Percentiles rank a stretch among this genome's conserved stretches.
phyloP scores from a whole-genome alignment of 2,329 filamentous ascomycete species.

The Trichophyton rubrum region DNA sequence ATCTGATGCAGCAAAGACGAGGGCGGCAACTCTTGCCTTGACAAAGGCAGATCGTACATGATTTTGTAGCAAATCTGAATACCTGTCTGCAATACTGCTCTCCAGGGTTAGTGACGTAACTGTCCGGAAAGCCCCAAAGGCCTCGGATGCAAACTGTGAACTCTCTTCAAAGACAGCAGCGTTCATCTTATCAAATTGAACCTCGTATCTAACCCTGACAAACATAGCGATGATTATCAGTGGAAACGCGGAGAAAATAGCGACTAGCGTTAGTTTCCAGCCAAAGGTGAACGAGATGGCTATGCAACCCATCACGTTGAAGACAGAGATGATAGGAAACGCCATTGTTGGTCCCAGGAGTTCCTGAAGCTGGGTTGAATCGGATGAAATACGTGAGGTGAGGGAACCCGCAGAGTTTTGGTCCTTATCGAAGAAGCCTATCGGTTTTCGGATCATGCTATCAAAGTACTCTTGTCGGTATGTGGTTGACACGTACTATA shows the following conservation, averaged over 20 bases:
- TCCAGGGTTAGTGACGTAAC: constrained; percentile 60
- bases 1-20: constrained; percentile 58
- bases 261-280: constrained; percentile 64
- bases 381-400: constrained; percentile 36
- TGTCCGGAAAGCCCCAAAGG: constrained; percentile 61
- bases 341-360: constrained; percentile 36
- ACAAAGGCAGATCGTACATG: constrained; percentile 50
- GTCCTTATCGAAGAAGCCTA: constrained; percentile 33
- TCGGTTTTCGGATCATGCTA: constrained; percentile 32
- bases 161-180: constrained; percentile 56
- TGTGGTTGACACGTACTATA: constrained; percentile 22
- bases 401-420: constrained; percentile 39
- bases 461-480: constrained; percentile 38
- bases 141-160: constrained; percentile 62
- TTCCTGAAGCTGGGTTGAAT: constrained; percentile 40
- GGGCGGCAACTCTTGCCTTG: constrained; percentile 49
- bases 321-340: constrained; percentile 48
- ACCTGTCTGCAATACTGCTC: constrained; percentile 49
- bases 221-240: constrained; percentile 39
- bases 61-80: constrained; percentile 44
- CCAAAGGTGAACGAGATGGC: constrained; percentile 58
- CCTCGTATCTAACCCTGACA: constrained; percentile 49
- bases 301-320: constrained; percentile 53
- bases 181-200: constrained; percentile 57
- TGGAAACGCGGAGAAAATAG: constrained; percentile 47